Evolutionary conservation across 768 basidiomycete genomes (phyloP), one percentile per base, ranked within the genome.

Genomic region (Leccinum rimulosum): DNA sequence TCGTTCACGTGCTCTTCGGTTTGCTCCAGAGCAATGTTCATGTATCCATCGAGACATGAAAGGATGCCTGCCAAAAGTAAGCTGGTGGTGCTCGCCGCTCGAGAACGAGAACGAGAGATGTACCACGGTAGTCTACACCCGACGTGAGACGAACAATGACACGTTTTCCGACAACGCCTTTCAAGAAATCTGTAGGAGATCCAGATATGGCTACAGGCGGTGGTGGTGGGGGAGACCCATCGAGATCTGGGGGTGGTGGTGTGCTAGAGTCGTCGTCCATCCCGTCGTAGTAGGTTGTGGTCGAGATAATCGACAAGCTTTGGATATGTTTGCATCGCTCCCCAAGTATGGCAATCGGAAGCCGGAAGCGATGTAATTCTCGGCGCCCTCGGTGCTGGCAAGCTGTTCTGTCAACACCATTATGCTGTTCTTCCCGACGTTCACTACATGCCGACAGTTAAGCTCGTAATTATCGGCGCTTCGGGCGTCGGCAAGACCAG

Each of bases 11-110:
- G 86, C 75, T 99, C 97, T 75, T 97, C 94, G 3, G 95, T 97
- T 73, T 97, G 92, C 75, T 99, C 97, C 36, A 98, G 76, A 14
- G 94, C 97, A 52, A 98, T 96, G 76, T 98, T 98, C 97, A 99
- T 98, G 74, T 97, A 98, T 0, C 95, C 95, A 74, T 98, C 97
- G 25, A 98, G 82, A 69, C 97, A 98, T 3, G 94, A 95, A 14
- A 99, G 77, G 3, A 95, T 81, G 19, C 96, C 96, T 98, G 6
- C 11, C n/a, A 45, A 40, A 52, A 25, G 50, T 63, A 53, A 31
- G 35, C 28, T 28, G 14, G 17, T 33, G 28, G 56, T 38, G 35
- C 43, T 52, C 33, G 35, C 10, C 31, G 36, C 40, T 27, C 36
- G 9, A 30, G 14, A 15, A 49, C 36, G n/a, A 30, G 14, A 12